Conservation (phyloP, 805 yeast genomes). For the Starmerella riodocensis region DNA sequence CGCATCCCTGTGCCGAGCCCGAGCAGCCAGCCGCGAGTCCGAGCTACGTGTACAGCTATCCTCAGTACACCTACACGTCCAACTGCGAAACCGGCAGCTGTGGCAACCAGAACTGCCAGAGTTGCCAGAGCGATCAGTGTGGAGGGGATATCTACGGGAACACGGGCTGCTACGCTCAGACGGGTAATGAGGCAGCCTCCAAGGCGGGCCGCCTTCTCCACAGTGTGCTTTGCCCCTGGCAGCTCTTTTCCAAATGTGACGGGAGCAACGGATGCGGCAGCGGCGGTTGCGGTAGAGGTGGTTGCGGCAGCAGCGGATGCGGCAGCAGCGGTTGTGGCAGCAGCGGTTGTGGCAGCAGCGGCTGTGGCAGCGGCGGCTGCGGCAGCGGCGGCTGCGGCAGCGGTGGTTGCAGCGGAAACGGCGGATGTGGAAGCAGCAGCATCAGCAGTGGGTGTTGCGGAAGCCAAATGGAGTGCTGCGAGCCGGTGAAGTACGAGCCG, state of each 20-base stretch:
- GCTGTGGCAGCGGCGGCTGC: background rate
- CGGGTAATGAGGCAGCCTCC: conserved; percentile 7
- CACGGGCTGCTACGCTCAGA: conserved; percentile 3
- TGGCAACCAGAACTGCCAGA: background rate
- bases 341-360: conserved; percentile 5
- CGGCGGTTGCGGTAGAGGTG: background rate
- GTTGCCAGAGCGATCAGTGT: no score
- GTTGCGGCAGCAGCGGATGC: conserved; percentile 6
- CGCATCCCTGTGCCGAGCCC: no score
- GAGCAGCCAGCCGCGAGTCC: no score
- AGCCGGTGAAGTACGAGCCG: no score
- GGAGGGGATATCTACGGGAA: background rate
- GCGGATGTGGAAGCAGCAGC: conserved; percentile 4
- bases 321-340: conserved; percentile 3
- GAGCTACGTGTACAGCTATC: no score
- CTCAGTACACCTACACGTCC: background rate
- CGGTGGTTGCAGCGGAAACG: conserved; percentile 2
- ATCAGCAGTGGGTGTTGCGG: background rate
- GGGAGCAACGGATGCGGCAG: background rate
- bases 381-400: conserved; percentile 7
- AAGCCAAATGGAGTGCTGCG: no score
- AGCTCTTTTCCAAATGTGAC: background rate
- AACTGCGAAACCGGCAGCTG: background rate
- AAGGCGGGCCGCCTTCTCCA: conserved; percentile 6
- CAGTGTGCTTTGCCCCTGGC: conserved; percentile 11